A percentile compares a stretch with the other conserved stretches of the same genome.
Conservation (phyloP, 208 protist species). For the Endotrypanum monterogeii region DNA sequence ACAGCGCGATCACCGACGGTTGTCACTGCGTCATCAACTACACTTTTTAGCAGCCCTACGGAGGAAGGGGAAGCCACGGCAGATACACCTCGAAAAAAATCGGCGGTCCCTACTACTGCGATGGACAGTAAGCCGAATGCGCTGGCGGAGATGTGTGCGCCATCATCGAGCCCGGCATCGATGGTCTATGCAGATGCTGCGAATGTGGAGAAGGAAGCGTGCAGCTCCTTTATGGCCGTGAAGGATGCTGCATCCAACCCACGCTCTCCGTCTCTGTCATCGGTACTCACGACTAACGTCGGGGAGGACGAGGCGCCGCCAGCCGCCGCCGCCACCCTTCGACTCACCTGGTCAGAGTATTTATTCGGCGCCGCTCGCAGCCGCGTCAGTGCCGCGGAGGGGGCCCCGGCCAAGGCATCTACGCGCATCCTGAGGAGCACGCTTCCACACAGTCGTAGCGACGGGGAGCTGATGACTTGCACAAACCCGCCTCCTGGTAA, state of each 20-base stretch:
- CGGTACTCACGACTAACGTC: neutral
- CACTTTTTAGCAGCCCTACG: neutral
- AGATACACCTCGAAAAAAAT: neutral
- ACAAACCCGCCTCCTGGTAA: conserved; percentile 1
- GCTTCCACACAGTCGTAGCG: conserved; percentile 2
- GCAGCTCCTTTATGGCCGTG: neutral
- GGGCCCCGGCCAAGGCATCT: neutral
- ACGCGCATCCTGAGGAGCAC: neutral
- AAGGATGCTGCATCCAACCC: neutral
- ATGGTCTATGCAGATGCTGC: neutral
- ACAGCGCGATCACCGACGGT: neutral
- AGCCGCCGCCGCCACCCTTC: neutral
- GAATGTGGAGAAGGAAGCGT: neutral
- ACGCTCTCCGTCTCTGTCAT: neutral
- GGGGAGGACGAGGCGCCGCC: neutral
- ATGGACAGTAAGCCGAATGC: neutral
- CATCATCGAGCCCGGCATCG: neutral
- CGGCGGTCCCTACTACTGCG: neutral
- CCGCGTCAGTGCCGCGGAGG: neutral
- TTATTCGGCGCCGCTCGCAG: conserved; percentile 6
- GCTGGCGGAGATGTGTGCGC: neutral
- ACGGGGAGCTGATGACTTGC: neutral
- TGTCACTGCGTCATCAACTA: neutral
- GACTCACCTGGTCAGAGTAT: conserved; percentile 30
- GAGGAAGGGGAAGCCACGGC: conserved; percentile 1